These are phyloP conservation scores for Aspergillus spinulosporus DNA, from an alignment of 2,329 filamentous ascomycete genomes.

Conservation along the genomic window DNA sequence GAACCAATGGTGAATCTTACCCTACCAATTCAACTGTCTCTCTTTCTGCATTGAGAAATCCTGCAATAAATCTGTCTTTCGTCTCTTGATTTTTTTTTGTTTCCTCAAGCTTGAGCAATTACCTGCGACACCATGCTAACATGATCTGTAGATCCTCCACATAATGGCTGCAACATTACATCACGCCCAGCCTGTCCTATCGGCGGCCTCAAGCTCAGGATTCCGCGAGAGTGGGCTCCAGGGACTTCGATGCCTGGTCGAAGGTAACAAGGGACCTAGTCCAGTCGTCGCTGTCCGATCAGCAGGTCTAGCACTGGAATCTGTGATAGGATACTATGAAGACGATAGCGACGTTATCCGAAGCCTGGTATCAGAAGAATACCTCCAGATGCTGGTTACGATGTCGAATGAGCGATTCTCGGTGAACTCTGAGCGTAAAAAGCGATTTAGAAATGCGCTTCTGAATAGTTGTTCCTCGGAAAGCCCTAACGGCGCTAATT, in stretches of 20 bases:
- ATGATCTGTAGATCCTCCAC: constrained; percentile 71
- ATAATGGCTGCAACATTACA: constrained; percentile 73
- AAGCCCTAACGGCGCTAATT: constrained; percentile 9
- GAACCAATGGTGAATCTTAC: constrained; percentile 85
- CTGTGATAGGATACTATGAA: constrained; percentile 65
- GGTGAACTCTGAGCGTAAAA: constrained; percentile 42
- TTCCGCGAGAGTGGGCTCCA: constrained; percentile 85
- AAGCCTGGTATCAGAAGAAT: constrained; percentile 63
- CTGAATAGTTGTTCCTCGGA: constrained; percentile 25
- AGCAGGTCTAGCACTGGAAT: constrained; percentile 78
- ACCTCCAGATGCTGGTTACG: constrained; percentile 65
- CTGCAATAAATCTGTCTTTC: no score
- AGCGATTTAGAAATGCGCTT: constrained; percentile 38
- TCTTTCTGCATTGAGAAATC: no score
- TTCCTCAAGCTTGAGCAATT: no score
- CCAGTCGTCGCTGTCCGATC: constrained; percentile 86
- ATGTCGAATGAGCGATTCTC: constrained; percentile 66
- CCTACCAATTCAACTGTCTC: no score
- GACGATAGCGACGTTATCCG: constrained; percentile 42
- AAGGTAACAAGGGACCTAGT: constrained; percentile 46
- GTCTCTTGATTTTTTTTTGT: no score
- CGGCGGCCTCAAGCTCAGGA: constrained; percentile 74
- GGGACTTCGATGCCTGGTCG: constrained; percentile 57
- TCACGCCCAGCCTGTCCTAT: constrained; percentile 73
- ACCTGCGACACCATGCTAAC: not conserved